Conservation (phyloP, 805 yeast genomes). For the Teunomyces lycoperdinae region DNA sequence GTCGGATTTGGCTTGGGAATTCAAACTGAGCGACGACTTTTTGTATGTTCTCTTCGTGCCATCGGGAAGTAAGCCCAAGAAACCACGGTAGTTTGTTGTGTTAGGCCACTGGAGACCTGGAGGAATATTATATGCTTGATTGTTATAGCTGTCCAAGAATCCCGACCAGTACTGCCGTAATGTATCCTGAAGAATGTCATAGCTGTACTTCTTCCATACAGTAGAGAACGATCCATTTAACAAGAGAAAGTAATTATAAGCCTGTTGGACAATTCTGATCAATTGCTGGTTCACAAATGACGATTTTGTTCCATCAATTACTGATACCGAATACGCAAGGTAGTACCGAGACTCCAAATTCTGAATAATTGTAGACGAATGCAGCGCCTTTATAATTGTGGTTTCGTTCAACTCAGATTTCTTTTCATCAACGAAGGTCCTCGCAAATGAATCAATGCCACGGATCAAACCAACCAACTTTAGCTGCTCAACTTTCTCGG, state of each 20-base stretch:
- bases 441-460: slow-evolving; percentile 32
- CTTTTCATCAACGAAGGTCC: slow-evolving; percentile 18
- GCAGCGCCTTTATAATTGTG: slow-evolving; percentile 22
- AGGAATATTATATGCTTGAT: slow-evolving; percentile 17
- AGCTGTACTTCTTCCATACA: slow-evolving; percentile 15
- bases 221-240: slow-evolving; percentile 23
- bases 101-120: slow-evolving; percentile 34
- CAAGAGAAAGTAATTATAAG: slow-evolving; percentile 26
- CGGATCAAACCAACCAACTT: slow-evolving; percentile 34
- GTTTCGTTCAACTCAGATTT: slow-evolving; percentile 6
- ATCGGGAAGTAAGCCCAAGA: slow-evolving; percentile 28
- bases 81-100: slow-evolving; percentile 32
- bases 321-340: slow-evolving; percentile 26
- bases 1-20: slow-evolving; percentile 13
- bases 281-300: slow-evolving; percentile 25
- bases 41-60: slow-evolving; percentile 17
- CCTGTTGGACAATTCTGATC: slow-evolving; percentile 15
- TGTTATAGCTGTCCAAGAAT: slow-evolving; percentile 26
- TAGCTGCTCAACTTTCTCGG: slow-evolving; percentile 20
- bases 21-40: slow-evolving; percentile 25
- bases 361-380: slow-evolving; percentile 23
- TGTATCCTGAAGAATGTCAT: slow-evolving; percentile 12
- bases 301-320: slow-evolving; percentile 10
- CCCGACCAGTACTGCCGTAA: slow-evolving; percentile 28
- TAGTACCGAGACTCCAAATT: slow-evolving; percentile 24